Evolutionary conservation across 176 grass and related monocot species (phyloP).

Genomic region (Themeda triandra): DNA sequence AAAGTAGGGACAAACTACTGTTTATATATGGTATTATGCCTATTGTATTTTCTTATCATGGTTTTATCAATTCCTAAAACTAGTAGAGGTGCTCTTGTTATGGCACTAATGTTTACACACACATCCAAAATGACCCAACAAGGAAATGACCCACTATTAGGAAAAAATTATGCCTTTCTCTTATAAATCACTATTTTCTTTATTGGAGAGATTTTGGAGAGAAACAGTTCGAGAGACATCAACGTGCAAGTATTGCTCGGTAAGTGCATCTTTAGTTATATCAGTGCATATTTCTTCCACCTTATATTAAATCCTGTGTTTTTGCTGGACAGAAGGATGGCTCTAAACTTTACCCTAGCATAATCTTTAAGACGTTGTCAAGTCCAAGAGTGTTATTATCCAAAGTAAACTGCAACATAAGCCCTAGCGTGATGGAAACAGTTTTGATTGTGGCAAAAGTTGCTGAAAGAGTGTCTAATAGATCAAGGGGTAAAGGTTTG

Average conservation of each 20-base stretch:
- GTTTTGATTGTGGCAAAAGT: conserved; percentile 72
- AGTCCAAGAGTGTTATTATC: conserved; percentile 44
- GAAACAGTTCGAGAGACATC: conserved; percentile 43
- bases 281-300: conserved; percentile 23
- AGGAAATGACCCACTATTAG: background rate
- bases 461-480: conserved; percentile 61
- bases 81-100: background rate
- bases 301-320: conserved; percentile 26
- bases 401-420: conserved; percentile 24
- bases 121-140: background rate
- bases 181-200: conserved; percentile 30
- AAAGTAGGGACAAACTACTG: background rate
- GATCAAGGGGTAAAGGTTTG: conserved; percentile 44
- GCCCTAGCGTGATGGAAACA: conserved; percentile 45
- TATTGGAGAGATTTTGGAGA: conserved; percentile 35
- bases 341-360: conserved; percentile 56
- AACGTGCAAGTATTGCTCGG: conserved; percentile 81
- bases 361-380: conserved; percentile 49
- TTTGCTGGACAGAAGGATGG: conserved; percentile 58
- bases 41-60: background rate
- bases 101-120: background rate
- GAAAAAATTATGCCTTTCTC: conserved; percentile 13
- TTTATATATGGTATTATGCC: background rate
- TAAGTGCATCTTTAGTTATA: conserved; percentile 53
- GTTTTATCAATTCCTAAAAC: background rate